phyloP scores from a whole-genome alignment of 306 rosid species.

The Canavalia gladiata region DNA sequence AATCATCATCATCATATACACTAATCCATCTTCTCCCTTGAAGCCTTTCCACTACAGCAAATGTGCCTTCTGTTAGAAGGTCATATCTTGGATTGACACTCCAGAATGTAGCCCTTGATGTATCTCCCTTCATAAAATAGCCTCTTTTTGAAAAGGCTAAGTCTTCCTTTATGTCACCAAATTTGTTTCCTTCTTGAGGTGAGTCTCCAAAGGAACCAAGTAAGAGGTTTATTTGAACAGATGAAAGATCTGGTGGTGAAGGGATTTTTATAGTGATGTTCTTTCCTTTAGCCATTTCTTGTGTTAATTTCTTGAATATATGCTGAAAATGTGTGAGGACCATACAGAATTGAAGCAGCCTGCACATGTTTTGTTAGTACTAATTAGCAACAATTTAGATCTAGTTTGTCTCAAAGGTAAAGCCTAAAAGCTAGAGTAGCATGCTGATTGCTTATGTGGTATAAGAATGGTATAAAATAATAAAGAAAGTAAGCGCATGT shows the following conservation, averaged over 20 bases:
- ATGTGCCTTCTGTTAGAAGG: slow-evolving; percentile 84
- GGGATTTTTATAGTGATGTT: slow-evolving; percentile 49
- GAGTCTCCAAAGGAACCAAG: slow-evolving; percentile 60
- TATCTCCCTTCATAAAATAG: slow-evolving; percentile 63
- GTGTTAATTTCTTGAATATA: slow-evolving; percentile 84
- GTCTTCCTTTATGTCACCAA: slow-evolving; percentile 82
- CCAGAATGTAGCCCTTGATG: slow-evolving; percentile 72
- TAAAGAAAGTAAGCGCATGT: neutral
- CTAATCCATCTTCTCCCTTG: slow-evolving; percentile 66
- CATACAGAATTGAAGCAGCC: slow-evolving; percentile 92
- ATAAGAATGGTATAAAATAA: slow-evolving; percentile 2
- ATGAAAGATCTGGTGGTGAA: slow-evolving; percentile 78
- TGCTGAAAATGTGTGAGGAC: slow-evolving; percentile 90
- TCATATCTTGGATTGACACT: slow-evolving; percentile 83
- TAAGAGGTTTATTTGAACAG: slow-evolving; percentile 53
- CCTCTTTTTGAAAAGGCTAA: slow-evolving; percentile 60
- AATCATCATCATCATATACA: slow-evolving; percentile 77
- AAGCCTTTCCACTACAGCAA: slow-evolving; percentile 73
- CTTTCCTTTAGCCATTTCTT: slow-evolving; percentile 71
- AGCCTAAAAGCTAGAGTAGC: neutral
- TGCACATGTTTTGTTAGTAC: slow-evolving; percentile 35
- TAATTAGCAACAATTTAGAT: slow-evolving; percentile 1
- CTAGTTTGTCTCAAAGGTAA: slow-evolving; percentile 23
- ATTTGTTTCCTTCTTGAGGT: slow-evolving; percentile 58
- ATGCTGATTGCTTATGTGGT: neutral